Conservation (phyloP, 306 rosid species). For the Cicer arietinum region DNA sequence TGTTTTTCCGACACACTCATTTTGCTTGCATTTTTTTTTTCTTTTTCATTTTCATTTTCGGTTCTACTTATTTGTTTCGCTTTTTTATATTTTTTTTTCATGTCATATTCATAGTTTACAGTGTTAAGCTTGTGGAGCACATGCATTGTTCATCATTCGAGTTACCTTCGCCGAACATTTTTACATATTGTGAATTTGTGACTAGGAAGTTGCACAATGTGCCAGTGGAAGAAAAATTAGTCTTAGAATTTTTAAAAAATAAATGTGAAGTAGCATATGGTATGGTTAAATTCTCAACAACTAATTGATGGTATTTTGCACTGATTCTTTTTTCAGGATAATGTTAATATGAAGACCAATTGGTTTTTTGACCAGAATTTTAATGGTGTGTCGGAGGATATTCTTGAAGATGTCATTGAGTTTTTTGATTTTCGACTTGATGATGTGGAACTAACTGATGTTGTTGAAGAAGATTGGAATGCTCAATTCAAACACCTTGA, state of each 20-base stretch:
- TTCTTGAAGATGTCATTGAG: conserved; percentile 48
- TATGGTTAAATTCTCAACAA: neutral
- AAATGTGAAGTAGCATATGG: neutral
- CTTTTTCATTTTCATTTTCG: neutral
- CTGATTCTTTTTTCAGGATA: conserved; percentile 36
- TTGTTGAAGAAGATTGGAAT: conserved; percentile 65
- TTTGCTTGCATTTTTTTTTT: neutral
- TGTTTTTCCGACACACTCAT: neutral
- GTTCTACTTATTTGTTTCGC: neutral
- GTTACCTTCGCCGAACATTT: neutral
- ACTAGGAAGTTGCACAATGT: conserved; percentile 8
- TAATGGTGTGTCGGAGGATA: conserved; percentile 49
- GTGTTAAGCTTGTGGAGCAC: neutral
- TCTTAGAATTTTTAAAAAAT: neutral
- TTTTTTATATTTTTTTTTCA: neutral
- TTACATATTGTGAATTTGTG: neutral
- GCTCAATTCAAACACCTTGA: conserved; percentile 60
- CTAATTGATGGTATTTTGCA: conserved; percentile 9
- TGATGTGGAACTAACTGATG: conserved; percentile 58
- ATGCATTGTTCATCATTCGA: too few relatives aligned
- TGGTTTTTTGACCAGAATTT: conserved; percentile 54
- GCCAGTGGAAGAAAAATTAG: neutral
- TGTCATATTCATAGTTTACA: neutral
- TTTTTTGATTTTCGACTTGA: conserved; percentile 65
- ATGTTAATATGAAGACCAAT: conserved; percentile 55